A percentile compares a stretch with the other conserved stretches of the same genome.
phyloP scores from a whole-genome alignment of 768 basidiomycete species.

The Lactifluus piperatus region DNA sequence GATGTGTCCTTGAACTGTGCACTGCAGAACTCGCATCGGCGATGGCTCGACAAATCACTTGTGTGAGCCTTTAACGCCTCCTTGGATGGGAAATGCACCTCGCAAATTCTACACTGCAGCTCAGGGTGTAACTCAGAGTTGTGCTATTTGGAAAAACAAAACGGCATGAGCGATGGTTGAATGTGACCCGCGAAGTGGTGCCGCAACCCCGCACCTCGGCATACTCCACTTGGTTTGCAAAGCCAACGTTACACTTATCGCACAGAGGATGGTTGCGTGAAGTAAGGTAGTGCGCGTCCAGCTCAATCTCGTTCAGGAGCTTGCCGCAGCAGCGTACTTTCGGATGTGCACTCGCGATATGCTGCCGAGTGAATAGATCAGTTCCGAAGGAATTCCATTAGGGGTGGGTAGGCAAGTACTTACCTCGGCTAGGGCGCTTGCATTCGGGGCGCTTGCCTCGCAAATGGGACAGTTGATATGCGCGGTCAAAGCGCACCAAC shows the following conservation, averaged over 20 bases:
- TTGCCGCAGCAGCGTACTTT: conserved; percentile 16
- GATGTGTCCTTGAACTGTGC: conserved; percentile 16
- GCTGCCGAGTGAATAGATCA: not conserved
- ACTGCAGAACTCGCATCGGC: conserved; percentile 17
- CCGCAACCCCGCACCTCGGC: conserved; percentile 2
- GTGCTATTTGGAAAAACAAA: conserved; percentile 5
- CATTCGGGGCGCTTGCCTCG: not conserved
- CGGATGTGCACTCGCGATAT: conserved; percentile 12
- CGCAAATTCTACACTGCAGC: conserved; percentile 11
- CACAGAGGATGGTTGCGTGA: conserved; percentile 16
- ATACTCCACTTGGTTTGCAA: conserved; percentile 3
- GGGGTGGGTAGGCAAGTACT: not conserved
- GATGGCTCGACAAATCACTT: conserved; percentile 1
- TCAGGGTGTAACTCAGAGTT: conserved; percentile 7
- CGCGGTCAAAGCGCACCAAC: conserved; percentile 11
- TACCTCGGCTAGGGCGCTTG: conserved; percentile 11
- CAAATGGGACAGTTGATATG: conserved; percentile 15
- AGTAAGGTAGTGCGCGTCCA: conserved; percentile 15
- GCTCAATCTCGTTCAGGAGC: conserved; percentile 10
- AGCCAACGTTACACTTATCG: conserved; percentile 8
- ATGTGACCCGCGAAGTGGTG: not conserved
- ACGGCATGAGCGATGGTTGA: not conserved
- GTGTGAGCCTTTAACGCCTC: conserved; percentile 9
- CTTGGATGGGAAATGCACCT: conserved; percentile 2
- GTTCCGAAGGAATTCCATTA: not conserved